Evolutionary conservation across 1,284 basidiomycete species (phyloP).

Genomic region (Omphalotus olearius): DNA sequence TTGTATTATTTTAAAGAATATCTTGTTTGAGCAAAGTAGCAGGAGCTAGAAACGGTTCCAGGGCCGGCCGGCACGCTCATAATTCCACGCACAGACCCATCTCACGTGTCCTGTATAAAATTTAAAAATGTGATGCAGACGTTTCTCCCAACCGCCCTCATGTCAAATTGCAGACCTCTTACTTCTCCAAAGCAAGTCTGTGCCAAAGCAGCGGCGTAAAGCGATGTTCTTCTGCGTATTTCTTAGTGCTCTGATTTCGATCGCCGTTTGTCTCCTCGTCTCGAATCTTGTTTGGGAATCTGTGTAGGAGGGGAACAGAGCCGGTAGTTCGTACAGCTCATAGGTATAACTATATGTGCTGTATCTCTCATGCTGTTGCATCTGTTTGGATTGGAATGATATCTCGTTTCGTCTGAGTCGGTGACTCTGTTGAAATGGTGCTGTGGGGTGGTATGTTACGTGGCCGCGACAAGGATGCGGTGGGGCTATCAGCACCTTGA

Average conservation of each 20-base stretch:
- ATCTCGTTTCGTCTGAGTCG: too few relatives aligned
- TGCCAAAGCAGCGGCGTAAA: slow-evolving; percentile 52
- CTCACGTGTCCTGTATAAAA: not conserved
- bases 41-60: too few relatives aligned
- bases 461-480: too few relatives aligned
- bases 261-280: slow-evolving; percentile 24
- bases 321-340: slow-evolving; percentile 40
- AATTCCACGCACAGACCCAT: not conserved
- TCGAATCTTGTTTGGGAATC: not conserved
- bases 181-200: slow-evolving; percentile 35
- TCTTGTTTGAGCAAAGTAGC: too few relatives aligned
- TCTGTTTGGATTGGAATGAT: too few relatives aligned
- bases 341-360: not conserved
- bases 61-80: too few relatives aligned
- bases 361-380: too few relatives aligned
- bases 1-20: too few relatives aligned
- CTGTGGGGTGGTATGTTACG: too few relatives aligned
- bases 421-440: too few relatives aligned
- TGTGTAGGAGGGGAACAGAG: slow-evolving; percentile 29
- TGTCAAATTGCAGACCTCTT: slow-evolving; percentile 34
- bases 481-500: too few relatives aligned
- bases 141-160: slow-evolving; percentile 30
- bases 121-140: not conserved
- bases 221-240: slow-evolving; percentile 23
- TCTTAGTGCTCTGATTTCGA: slow-evolving; percentile 45